phyloP scores from a whole-genome alignment of 2,329 filamentous ascomycete genomes.

The Chrysoporthe puriensis region DNA sequence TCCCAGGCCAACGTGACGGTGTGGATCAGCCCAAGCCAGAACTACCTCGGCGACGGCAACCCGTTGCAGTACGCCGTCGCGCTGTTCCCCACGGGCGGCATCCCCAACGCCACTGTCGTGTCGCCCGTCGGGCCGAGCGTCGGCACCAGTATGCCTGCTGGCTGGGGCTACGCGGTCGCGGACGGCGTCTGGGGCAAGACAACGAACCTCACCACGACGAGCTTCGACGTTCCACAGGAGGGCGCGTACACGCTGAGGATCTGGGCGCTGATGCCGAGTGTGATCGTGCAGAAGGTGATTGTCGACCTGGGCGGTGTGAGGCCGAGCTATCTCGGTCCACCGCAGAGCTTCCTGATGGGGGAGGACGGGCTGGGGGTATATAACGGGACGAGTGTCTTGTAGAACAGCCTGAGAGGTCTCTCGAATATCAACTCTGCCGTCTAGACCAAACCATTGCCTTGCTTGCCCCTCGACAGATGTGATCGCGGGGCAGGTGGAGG shows the following conservation, averaged over 20 bases:
- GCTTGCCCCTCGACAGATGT: too few relatives aligned
- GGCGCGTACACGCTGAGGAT: constrained; percentile 54
- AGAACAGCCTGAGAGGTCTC: not conserved
- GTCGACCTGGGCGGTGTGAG: constrained; percentile 59
- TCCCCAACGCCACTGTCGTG: constrained; percentile 40
- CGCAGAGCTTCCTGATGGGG: constrained; percentile 55
- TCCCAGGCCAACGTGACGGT: constrained; percentile 50
- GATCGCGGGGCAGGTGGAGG: too few relatives aligned
- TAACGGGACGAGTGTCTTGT: constrained; percentile 39
- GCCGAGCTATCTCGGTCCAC: constrained; percentile 59
- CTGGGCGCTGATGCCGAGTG: constrained; percentile 55
- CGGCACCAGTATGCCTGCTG: constrained; percentile 45
- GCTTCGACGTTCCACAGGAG: constrained; percentile 44
- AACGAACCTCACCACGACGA: constrained; percentile 49
- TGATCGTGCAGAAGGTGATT: constrained; percentile 60
- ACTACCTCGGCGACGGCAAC: constrained; percentile 53
- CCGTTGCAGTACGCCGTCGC: constrained; percentile 56
- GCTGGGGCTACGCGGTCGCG: constrained; percentile 48
- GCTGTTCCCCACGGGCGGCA: constrained; percentile 44
- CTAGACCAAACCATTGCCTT: not conserved
- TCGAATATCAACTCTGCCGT: too few relatives aligned
- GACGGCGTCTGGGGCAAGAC: constrained; percentile 52
- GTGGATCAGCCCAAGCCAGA: constrained; percentile 56
- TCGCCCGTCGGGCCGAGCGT: constrained; percentile 47
- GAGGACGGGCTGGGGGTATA: constrained; percentile 43